Evolutionary conservation across 1,139 yeast genomes (phyloP), one percentile per base, ranked within the genome.

Genomic region (Candida buenavistaensis): DNA sequence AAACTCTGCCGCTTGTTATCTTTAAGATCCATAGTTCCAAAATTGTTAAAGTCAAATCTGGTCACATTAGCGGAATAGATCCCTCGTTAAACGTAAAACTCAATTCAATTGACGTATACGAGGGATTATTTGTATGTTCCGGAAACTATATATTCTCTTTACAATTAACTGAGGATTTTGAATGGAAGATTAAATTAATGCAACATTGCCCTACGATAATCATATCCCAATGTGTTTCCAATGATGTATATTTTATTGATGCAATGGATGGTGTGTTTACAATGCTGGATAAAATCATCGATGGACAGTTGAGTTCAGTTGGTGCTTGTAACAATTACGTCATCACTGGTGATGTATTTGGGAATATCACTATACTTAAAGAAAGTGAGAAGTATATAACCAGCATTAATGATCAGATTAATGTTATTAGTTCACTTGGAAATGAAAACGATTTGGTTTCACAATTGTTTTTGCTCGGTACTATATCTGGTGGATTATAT

Each of bases 401-500:
- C 41, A 64, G 60, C 33, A 36, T 67, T 10, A 65, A 63, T 2
- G 67, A 61, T 26, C 62, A 59, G 24, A 53, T 67, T 25, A 68
- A 67, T 43, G 41, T 44, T 2, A 46, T 65, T 10, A 36, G 29
- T 8, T 8, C 35, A 5, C 14, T 52, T 2, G 23, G 23, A 5
- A 24, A 24, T n/a, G 8, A 20, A 8, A 14, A 26, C 2, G 9
- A 29, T 2, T 14, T 23, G 1, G 26, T 40, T 2, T 29, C 14
- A 3, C 46, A 38, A 3, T 29, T 47, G 13, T 62, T 54, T 0
- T 32, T 64, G 1, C 36, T 66, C 14, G 73, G 72, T 3, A 68
- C 73, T 0, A 55, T 56, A 1, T 52, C 52, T 42, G 75, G 75
- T 6, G 68, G 62, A 3, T 43, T 68, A 7, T 63, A 57, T 37